Evolutionary conservation across 2,329 filamentous ascomycete species (phyloP), one percentile per base, ranked within the genome.

Genomic region (Fusarium drepaniforme): DNA sequence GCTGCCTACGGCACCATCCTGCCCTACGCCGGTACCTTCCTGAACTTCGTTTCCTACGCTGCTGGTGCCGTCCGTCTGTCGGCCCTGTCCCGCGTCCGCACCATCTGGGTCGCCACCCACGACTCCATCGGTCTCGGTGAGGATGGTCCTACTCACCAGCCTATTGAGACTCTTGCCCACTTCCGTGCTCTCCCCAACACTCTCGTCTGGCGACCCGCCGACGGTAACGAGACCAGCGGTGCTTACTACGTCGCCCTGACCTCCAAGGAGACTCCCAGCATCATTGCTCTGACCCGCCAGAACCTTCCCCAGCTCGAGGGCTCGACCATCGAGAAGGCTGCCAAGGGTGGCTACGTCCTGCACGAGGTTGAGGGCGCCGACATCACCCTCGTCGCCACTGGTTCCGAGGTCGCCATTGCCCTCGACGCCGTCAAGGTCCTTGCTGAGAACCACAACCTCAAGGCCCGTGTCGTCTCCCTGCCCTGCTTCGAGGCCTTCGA

Each of bases 51-150:
- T 79, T 98, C 96, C 30, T 99, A 99, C 85, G 96, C 94, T 79
- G 95, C 97, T 77, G 97, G 97, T 86, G 93, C 97, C 81, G 93
- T 98, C 83, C 96, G 97, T 87, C 92, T 99, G 72, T 98, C 96
- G 42, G 92, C 97, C 46, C 91, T 99, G 79, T 97, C 96, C 57
- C 96, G 94, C 85, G 90, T 96, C 84, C 96, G 96, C 81, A 90
- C 92, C 83, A 96, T 99, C 89, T 97, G 97, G 93, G 91, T 98
- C 80, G 96, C 97, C 81, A 98, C 96, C 79, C 96, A 98, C 91
- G 96, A 98, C 90, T 98, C 96, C 77, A 99, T 99, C 81, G 97
- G 97, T 89, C 94, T 98, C 79, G 97, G 97, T 86, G 97, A 99
- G 89, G 97, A 99, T 83, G 97, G 97, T 75, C 96, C 97, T 79